phyloP scores from a whole-genome alignment of 2,329 filamentous ascomycete genomes.

The Ascochyta viciae-villosae region DNA sequence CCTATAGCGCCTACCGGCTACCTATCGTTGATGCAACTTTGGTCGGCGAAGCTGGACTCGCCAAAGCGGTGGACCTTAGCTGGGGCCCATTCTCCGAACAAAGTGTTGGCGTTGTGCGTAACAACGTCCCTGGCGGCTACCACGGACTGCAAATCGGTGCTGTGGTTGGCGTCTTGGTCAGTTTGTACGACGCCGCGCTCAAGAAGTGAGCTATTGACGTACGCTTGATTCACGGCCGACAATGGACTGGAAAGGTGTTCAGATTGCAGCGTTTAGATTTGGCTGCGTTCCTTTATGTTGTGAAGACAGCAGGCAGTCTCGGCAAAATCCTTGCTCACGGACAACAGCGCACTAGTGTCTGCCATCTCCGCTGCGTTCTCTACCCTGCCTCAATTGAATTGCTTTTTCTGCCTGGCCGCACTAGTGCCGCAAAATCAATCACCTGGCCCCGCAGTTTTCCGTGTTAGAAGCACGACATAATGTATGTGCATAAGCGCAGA shows the following conservation, averaged over 20 bases:
- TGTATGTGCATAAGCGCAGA: not conserved
- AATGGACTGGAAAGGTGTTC: not conserved
- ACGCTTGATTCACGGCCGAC: not conserved
- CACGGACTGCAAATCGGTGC: constrained; percentile 72
- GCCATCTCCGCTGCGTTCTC: not conserved
- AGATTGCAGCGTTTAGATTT: not conserved
- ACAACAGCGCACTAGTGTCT: not conserved
- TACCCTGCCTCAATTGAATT: not conserved
- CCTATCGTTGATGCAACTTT: constrained; percentile 24
- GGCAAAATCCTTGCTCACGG: not conserved
- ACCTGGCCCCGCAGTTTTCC: not conserved
- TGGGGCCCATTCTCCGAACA: constrained; percentile 65
- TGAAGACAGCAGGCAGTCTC: not conserved
- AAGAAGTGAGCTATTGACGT: constrained; percentile 56
- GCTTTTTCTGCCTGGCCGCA: not conserved
- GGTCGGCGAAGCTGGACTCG: constrained; percentile 54
- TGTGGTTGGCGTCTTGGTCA: constrained; percentile 71
- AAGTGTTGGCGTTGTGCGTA: constrained; percentile 69
- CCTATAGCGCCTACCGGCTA: constrained; percentile 77
- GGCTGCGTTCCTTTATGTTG: not conserved
- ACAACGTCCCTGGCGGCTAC: constrained; percentile 74
- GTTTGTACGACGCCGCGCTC: constrained; percentile 79
- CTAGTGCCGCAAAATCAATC: constrained; percentile 1
- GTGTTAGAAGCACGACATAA: not conserved
- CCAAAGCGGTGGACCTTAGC: constrained; percentile 54